These are phyloP conservation scores for Parietichytrium sp. DNA, from an alignment of 108 stramenopile species.

Conservation along the genomic window DNA sequence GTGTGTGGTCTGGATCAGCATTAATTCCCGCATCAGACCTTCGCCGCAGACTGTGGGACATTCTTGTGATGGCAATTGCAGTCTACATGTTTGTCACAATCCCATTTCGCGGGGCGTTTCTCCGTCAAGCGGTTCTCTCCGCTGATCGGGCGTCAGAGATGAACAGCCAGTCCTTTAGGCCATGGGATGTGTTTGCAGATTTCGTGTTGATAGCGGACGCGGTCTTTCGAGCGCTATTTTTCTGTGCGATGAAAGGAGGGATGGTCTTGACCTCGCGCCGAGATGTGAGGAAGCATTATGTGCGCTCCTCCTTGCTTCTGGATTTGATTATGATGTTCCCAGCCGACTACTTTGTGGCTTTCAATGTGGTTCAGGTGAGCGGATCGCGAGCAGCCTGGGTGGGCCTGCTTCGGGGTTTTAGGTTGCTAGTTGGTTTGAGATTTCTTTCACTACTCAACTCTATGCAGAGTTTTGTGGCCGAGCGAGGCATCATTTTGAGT, in stretches of 20 bases:
- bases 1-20: neutral
- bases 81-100: neutral
- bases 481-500: neutral
- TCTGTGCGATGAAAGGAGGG: neutral
- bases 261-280: neutral
- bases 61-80: neutral
- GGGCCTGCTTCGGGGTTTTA: neutral
- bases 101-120: neutral
- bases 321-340: neutral
- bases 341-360: neutral
- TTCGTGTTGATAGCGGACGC: neutral
- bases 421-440: neutral
- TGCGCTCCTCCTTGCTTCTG: neutral
- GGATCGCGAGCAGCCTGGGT: neutral
- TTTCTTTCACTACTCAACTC: neutral
- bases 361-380: neutral
- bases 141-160: neutral
- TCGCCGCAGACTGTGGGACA: neutral
- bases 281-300: neutral
- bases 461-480: neutral
- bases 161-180: neutral
- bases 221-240: neutral
- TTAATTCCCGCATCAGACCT: neutral
- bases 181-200: neutral
- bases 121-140: neutral